Base-by-base conservation (phyloP, 192 early-diverging fungal species). In the Coemansia sp. region DNA sequence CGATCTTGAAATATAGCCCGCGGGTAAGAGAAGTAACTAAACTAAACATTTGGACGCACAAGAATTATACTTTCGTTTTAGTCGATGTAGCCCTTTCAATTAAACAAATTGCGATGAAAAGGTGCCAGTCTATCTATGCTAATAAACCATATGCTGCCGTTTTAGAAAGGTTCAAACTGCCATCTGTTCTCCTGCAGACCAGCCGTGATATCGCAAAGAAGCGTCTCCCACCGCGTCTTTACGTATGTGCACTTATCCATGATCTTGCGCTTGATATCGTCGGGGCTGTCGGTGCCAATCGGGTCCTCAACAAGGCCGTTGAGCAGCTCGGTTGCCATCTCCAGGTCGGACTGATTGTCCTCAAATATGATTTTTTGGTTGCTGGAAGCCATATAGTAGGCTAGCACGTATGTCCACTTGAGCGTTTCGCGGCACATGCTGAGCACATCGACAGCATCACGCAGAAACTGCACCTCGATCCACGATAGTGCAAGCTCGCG, bases 401-500 rank as follows among this genome's bases (percentile, higher is more conserved):
- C 97, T 74, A 99, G 92, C 8, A 89, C 90, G 75, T 97, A 99
- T 0, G 96, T 95, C 97, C 97, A 99, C 68, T 94, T 97, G 23
- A 99, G 85, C 0, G 94, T 97, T 73, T 84, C 89, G 67, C 97
- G 93, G 65, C 94, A 93, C 56, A 91, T 75, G 9, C 94, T 85
- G 25, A 97, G 86, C 0, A 91, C 91, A 66, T 95, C 92, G 36
- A 95, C 95, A 7, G 96, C 96, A 40, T 90, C 91, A 53, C 87
- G 87, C 33, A 99, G 76, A 72, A 99, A 99, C 83, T 99, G 96
- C 2, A 98, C 96, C 82, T 99, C 95, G 66, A 98, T 98, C 96
- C 96, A 99, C 19, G 93, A 94, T 57, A 99, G 79, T 20, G 89
- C 88, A 25, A 90, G 89, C 2, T 87, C 87, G 52, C 88, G 85